Conservation (phyloP, 495 filamentous ascomycete genomes). For the Cudoniella acicularis region DNA sequence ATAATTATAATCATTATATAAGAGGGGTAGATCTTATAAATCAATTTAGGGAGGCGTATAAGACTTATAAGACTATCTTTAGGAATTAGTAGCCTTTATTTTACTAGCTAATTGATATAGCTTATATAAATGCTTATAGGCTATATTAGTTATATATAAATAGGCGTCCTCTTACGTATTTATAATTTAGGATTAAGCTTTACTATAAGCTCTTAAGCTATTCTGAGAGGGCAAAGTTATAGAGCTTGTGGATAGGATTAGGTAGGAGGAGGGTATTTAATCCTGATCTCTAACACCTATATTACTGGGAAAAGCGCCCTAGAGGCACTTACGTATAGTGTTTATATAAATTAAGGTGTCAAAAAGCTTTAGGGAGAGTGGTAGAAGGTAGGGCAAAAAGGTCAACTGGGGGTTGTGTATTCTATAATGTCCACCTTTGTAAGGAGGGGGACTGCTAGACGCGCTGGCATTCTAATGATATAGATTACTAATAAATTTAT, state of each 20-base stretch:
- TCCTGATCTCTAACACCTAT: too few species aligned
- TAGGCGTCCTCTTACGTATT: background rate
- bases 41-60: too few species aligned
- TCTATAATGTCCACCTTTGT: background rate
- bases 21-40: background rate
- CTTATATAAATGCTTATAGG: conserved; percentile 3
- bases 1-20: conserved; percentile 8
- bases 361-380: too few species aligned
- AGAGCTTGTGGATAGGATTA: too few species aligned
- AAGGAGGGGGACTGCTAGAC: background rate
- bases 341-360: background rate
- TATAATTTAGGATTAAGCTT: background rate
- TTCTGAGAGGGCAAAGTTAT: too few species aligned
- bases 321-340: background rate
- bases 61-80: too few species aligned
- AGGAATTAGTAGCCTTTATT: too few species aligned
- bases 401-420: background rate
- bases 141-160: conserved; percentile 1
- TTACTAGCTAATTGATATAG: too few species aligned
- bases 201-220: too few species aligned
- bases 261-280: too few species aligned
- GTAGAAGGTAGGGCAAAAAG: background rate
- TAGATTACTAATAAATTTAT: too few species aligned
- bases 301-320: background rate
- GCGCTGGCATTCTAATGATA: too few species aligned